A percentile compares a stretch with the other conserved stretches of the same genome.
Conservation (phyloP, 2,329 filamentous ascomycete genomes). For the Pestalotiopsis sp. region DNA sequence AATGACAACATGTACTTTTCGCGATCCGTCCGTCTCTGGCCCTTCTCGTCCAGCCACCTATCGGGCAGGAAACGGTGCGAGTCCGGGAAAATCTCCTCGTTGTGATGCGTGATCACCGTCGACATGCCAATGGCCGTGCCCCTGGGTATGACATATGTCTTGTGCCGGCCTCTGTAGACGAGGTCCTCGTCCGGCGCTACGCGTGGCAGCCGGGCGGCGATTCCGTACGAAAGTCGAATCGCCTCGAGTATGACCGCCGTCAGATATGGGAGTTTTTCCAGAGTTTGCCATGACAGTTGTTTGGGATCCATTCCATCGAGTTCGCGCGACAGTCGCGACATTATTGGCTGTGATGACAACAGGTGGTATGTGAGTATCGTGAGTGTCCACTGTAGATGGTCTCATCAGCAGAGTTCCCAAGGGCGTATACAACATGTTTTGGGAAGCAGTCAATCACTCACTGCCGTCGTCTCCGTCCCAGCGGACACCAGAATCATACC, state of each 20-base stretch:
- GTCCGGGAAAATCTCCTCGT: constrained; percentile 24
- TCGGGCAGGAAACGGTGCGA: constrained; percentile 24
- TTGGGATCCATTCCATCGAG: constrained; percentile 24
- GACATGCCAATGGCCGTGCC: constrained; percentile 26
- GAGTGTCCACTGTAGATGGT: background rate
- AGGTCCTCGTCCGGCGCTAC: constrained; percentile 22
- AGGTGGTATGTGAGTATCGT: constrained; percentile 21
- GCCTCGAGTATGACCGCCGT: constrained; percentile 23
- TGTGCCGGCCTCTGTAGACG: constrained; percentile 15
- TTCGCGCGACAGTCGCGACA: constrained; percentile 35
- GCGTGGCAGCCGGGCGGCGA: constrained; percentile 18
- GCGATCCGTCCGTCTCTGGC: constrained; percentile 7
- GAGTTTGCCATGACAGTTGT: constrained; percentile 20
- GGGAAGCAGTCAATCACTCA: background rate
- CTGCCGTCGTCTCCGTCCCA: constrained; percentile 42
- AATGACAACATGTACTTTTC: constrained; percentile 23
- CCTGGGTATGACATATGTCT: constrained; percentile 22
- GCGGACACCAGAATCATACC: constrained; percentile 41
- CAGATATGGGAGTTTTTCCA: constrained; percentile 27
- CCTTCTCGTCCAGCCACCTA: constrained; percentile 23
- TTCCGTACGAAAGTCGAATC: constrained; percentile 23
- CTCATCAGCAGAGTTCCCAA: background rate
- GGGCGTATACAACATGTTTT: background rate
- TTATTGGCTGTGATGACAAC: constrained; percentile 31
- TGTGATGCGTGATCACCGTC: constrained; percentile 20